A percentile compares a stretch with the other conserved stretches of the same genome.
Conservation (phyloP, 441 rosid species). For the Daphne laureola region DNA sequence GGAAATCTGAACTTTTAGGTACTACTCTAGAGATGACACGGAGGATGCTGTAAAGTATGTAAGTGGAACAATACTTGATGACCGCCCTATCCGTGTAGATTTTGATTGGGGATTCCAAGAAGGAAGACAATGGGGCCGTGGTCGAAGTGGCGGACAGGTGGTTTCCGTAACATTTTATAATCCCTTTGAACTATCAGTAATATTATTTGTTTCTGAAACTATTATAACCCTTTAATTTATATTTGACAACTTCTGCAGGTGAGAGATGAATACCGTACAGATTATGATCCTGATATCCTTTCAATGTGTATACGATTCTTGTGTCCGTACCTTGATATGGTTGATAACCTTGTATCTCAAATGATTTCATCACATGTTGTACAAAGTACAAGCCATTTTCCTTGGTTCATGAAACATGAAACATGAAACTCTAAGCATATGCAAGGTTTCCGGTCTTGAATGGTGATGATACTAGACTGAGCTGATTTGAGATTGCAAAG, state of each 20-base stretch:
- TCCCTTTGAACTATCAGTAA: background rate
- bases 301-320: background rate
- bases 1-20: conserved; percentile 30
- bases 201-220: too few relatives aligned
- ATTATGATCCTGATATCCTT: conserved; percentile 99
- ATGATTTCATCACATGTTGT: background rate
- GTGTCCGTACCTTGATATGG: too few relatives aligned
- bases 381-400: background rate
- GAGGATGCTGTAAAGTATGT: conserved; percentile 92
- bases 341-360: too few relatives aligned
- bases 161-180: conserved; percentile 10
- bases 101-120: conserved; percentile 99
- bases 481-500: background rate
- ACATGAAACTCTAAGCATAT: too few relatives aligned
- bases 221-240: too few relatives aligned
- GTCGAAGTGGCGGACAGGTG: conserved; percentile 98
- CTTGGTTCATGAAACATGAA: background rate
- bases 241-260: conserved; percentile 40
- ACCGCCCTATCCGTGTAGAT: conserved; percentile 94
- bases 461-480: background rate
- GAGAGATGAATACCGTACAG: conserved; percentile 96
- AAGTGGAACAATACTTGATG: conserved; percentile 95
- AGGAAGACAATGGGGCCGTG: conserved; percentile 99
- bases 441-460: too few relatives aligned
- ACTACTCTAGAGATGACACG: conserved; percentile 90